Evolutionary conservation across 768 basidiomycete species (phyloP).

Genomic region (Sarcodon sp.): DNA sequence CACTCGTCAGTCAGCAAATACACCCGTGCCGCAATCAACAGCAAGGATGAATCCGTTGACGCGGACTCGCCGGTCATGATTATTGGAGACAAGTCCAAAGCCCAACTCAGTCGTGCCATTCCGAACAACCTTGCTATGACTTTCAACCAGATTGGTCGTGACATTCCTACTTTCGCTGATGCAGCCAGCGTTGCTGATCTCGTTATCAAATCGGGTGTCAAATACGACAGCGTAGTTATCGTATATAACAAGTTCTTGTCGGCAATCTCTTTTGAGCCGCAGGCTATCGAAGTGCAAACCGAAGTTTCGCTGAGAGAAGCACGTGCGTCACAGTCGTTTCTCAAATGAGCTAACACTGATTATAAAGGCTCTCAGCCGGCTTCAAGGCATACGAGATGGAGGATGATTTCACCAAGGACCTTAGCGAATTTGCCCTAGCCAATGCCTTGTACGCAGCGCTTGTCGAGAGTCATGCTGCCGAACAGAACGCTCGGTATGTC

Average conservation of each 20-base stretch:
- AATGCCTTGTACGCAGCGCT: conserved; percentile 94
- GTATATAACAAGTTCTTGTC: conserved; percentile 82
- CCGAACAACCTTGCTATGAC: conserved; percentile 62
- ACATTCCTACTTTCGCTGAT: conserved; percentile 95
- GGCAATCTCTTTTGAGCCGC: conserved; percentile 83
- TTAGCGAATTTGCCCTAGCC: conserved; percentile 91
- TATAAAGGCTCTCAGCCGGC: conserved; percentile 35
- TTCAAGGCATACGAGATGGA: conserved; percentile 98
- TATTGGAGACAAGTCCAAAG: conserved; percentile 96
- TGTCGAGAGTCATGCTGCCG: conserved; percentile 91
- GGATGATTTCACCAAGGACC: conserved; percentile 87
- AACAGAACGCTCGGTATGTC: conserved; percentile 76
- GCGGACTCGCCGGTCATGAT: conserved; percentile 64
- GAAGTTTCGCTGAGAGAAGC: conserved; percentile 73
- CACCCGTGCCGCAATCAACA: conserved; percentile 58
- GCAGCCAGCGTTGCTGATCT: conserved; percentile 91
- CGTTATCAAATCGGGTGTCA: conserved; percentile 71
- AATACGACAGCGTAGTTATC: conserved; percentile 76
- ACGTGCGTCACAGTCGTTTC: conserved; percentile 31
- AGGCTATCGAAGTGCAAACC: conserved; percentile 64
- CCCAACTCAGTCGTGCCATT: conserved; percentile 64
- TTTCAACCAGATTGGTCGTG: conserved; percentile 97
- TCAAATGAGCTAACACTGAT: neutral
- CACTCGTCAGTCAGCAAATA: conserved; percentile 94
- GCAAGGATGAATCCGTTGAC: conserved; percentile 36